These are phyloP conservation scores for Podila verticillata DNA, from an alignment of 192 early-diverging fungal genomes.

Conservation along the genomic window DNA sequence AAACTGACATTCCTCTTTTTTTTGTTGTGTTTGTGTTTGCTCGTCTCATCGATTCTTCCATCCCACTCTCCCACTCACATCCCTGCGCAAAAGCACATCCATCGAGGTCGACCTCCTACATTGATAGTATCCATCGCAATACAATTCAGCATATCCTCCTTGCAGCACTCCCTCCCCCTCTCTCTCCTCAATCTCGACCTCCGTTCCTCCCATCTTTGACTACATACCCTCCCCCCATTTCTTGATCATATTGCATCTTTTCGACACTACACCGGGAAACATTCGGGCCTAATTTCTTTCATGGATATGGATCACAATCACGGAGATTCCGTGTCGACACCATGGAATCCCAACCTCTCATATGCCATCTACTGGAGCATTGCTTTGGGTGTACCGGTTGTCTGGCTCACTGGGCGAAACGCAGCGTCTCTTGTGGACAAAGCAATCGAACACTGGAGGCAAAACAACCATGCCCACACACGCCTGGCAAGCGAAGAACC, in stretches of 20 bases:
- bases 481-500: background rate
- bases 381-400: constrained; percentile 15
- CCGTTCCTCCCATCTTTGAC: no score
- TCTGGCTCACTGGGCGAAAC: constrained; percentile 18
- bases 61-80: no score
- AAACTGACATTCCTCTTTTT: no score
- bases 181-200: no score
- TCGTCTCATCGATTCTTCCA: no score
- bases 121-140: no score
- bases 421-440: background rate
- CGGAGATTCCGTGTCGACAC: constrained; percentile 8
- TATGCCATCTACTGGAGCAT: constrained; percentile 38
- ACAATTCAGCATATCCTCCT: no score
- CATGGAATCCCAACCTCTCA: constrained; percentile 38
- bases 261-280: background rate
- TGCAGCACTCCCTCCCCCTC: no score
- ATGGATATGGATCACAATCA: constrained; percentile 12
- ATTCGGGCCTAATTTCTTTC: background rate
- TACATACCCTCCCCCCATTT: no score
- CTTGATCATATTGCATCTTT: background rate
- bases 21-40: no score
- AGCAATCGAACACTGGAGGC: background rate
- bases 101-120: no score
- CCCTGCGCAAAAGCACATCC: no score
- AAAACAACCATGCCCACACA: background rate